phyloP scores from a whole-genome alignment of 2,329 filamentous ascomycete genomes.

The Fusarium bulbicola region DNA sequence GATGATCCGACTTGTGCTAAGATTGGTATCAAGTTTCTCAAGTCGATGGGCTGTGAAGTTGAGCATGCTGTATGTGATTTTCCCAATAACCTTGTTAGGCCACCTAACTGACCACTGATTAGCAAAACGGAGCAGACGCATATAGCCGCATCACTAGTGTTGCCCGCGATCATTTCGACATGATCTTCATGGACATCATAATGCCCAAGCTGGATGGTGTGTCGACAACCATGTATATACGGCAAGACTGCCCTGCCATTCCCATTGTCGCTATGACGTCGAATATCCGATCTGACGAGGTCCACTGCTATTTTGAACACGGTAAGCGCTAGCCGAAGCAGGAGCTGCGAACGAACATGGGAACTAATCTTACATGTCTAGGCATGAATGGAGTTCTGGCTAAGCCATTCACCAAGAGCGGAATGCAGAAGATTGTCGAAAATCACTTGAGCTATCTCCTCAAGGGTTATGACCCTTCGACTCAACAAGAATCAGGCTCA shows the following conservation, averaged over 20 bases:
- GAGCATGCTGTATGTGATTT: constrained; percentile 68
- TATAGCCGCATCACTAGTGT: constrained; percentile 78
- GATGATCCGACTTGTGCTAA: constrained; percentile 75
- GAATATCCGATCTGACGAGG: constrained; percentile 95
- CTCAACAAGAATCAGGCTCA: constrained; percentile 52
- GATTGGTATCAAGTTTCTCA: constrained; percentile 74
- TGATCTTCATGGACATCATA: constrained; percentile 92
- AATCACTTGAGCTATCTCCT: constrained; percentile 88
- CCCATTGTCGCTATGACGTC: constrained; percentile 99
- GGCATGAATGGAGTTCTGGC: constrained; percentile 98
- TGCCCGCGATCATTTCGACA: constrained; percentile 63
- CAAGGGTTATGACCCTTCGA: constrained; percentile 64
- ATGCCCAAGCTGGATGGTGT: constrained; percentile 98
- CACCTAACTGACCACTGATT: constrained; percentile 21
- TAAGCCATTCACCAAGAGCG: constrained; percentile 93
- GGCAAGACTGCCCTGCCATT: constrained; percentile 81
- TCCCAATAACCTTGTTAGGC: not conserved
- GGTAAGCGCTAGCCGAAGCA: constrained; percentile 65
- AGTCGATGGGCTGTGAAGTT: constrained; percentile 72
- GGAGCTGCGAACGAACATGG: not conserved
- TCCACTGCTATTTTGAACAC: constrained; percentile 96
- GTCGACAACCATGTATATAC: constrained; percentile 91
- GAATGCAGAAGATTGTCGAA: constrained; percentile 84
- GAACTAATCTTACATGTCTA: constrained; percentile 50
- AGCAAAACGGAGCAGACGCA: constrained; percentile 84